A percentile compares a stretch with the other conserved stretches of the same genome.
These are phyloP conservation scores for Bertia moriformis DNA, from an alignment of 2,329 filamentous ascomycete genomes.

Conservation along the genomic window DNA sequence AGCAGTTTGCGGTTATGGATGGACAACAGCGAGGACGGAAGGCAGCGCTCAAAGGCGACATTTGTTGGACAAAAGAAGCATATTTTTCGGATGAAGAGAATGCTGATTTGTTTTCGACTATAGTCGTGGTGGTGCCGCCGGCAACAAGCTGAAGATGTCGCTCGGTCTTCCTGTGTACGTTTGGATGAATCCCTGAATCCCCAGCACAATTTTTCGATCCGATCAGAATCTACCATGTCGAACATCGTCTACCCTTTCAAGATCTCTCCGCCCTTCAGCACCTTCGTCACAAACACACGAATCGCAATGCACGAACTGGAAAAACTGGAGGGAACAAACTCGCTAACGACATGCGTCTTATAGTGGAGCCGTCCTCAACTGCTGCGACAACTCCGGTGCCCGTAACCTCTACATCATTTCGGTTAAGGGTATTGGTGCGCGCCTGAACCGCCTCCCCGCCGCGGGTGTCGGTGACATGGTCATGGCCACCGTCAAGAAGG, in stretches of 20 bases:
- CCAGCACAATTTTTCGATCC: conserved; percentile 3
- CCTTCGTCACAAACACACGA: too few species aligned
- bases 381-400: conserved; percentile 97
- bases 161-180: conserved; percentile 99
- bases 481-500: conserved; percentile 99
- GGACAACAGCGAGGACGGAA: too few species aligned
- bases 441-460: conserved; percentile 91
- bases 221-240: not conserved
- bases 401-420: conserved; percentile 99
- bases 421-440: conserved; percentile 95
- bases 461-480: conserved; percentile 99
- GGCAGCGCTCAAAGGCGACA: too few species aligned
- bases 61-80: not conserved
- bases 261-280: too few species aligned
- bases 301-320: too few species aligned
- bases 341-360: conserved; percentile 8
- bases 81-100: not conserved
- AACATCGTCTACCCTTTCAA: too few species aligned
- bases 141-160: conserved; percentile 99
- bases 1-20: too few species aligned
- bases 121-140: conserved; percentile 61
- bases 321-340: too few species aligned
- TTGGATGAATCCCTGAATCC: conserved; percentile 9
- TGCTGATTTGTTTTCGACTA: not conserved
- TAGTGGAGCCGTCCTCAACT: conserved; percentile 99